Evolutionary conservation across 2,329 filamentous ascomycete genomes (phyloP).

Genomic region (Gaeumannomyces sp.): DNA sequence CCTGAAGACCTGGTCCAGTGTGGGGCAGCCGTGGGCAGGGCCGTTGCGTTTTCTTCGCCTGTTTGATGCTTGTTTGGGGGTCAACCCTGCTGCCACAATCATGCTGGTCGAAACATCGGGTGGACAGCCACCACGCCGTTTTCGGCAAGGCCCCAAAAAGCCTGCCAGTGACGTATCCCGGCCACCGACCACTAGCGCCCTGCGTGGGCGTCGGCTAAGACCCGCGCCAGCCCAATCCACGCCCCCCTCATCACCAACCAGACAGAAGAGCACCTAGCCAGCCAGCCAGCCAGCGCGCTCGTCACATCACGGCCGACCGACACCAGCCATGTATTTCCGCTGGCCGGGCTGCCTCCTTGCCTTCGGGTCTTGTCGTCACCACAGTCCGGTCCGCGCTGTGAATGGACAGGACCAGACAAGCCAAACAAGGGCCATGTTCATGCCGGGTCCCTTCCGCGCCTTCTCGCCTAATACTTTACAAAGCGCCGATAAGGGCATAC

Average conservation of each 20-base stretch:
- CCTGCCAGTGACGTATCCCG: slow-evolving; percentile 11
- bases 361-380: neutral
- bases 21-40: neutral
- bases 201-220: neutral
- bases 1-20: slow-evolving; percentile 3
- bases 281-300: neutral
- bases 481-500: neutral
- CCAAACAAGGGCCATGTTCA: neutral
- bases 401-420: neutral
- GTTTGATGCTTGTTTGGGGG: slow-evolving; percentile 43
- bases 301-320: neutral
- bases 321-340: neutral
- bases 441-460: neutral
- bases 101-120: slow-evolving; percentile 34
- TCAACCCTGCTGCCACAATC: slow-evolving; percentile 30
- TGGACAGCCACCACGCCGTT: slow-evolving; percentile 21
- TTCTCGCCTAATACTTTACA: neutral
- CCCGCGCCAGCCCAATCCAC: neutral
- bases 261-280: neutral
- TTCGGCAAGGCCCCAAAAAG: slow-evolving; percentile 15
- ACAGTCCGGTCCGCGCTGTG: too few relatives aligned
- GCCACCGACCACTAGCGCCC: neutral
- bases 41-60: slow-evolving; percentile 15
- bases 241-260: neutral
- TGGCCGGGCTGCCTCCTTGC: neutral